Percentiles rank a stretch among this genome's conserved stretches.
phyloP scores from a whole-genome alignment of 2,329 filamentous ascomycete species.

The Westerdykella aurantiaca region DNA sequence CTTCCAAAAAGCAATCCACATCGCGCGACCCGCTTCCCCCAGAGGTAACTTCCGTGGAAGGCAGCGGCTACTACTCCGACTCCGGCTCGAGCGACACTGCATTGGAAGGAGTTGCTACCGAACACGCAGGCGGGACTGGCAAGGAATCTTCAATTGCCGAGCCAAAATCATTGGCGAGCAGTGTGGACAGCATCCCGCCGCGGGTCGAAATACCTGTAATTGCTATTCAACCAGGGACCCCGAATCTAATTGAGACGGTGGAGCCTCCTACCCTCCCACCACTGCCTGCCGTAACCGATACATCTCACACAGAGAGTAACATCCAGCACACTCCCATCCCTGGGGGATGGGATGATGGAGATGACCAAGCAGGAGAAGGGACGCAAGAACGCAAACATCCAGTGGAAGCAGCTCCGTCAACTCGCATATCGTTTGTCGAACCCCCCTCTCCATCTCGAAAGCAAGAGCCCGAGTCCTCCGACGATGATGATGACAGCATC shows the following conservation, averaged over 20 bases:
- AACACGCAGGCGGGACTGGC: not conserved
- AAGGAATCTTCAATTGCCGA: conserved; percentile 12
- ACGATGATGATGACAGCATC: conserved; percentile 46
- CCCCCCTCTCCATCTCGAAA: conserved; percentile 2
- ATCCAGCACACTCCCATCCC: conserved; percentile 25
- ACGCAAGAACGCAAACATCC: not conserved
- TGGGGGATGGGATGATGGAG: conserved; percentile 30
- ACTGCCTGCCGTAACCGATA: not conserved
- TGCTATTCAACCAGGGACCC: conserved; percentile 32
- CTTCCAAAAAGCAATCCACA: conserved; percentile 40
- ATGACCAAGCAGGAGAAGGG: conserved; percentile 11
- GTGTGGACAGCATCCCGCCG: conserved; percentile 9
- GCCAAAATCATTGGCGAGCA: conserved; percentile 14
- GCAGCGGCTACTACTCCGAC: conserved; percentile 58
- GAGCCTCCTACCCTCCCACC: conserved; percentile 5
- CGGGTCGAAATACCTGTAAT: conserved; percentile 26
- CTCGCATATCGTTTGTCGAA: conserved; percentile 19
- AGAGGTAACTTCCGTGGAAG: conserved; percentile 64
- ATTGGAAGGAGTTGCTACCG: conserved; percentile 8
- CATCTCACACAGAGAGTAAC: conserved; percentile 6
- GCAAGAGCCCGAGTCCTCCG: conserved; percentile 14
- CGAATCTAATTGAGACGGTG: conserved; percentile 22
- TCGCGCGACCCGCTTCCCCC: conserved; percentile 61
- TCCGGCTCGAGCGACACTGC: conserved; percentile 38
- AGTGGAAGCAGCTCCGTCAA: conserved; percentile 23